These are phyloP conservation scores for Colletotrichum spinosum DNA, from an alignment of 2,329 filamentous ascomycete genomes.

Conservation along the genomic window DNA sequence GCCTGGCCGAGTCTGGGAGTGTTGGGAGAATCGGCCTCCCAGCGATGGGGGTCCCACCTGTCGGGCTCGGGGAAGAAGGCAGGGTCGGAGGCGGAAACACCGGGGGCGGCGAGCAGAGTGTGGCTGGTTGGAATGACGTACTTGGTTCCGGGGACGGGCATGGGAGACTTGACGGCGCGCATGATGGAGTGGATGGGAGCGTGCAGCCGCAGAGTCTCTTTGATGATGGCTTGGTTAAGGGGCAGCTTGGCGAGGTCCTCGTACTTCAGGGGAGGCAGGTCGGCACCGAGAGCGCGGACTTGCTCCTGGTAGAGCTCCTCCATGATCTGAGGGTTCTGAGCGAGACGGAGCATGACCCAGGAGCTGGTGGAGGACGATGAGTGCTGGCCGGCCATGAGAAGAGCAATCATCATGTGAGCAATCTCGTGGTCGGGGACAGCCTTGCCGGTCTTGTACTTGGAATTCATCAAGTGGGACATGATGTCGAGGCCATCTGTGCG, in stretches of 20 bases:
- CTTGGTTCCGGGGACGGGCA: slow-evolving; percentile 84
- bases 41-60: slow-evolving; percentile 91
- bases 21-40: slow-evolving; percentile 75
- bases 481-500: slow-evolving; percentile 75
- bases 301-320: slow-evolving; percentile 90
- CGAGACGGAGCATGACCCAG: slow-evolving; percentile 87
- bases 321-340: slow-evolving; percentile 79
- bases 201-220: slow-evolving; percentile 91
- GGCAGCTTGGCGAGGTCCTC: slow-evolving; percentile 83
- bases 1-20: slow-evolving; percentile 61
- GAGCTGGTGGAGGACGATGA: slow-evolving; percentile 86
- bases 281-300: slow-evolving; percentile 75
- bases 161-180: slow-evolving; percentile 89
- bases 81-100: slow-evolving; percentile 79
- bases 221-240: slow-evolving; percentile 86
- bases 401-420: slow-evolving; percentile 93
- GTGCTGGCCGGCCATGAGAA: slow-evolving; percentile 93
- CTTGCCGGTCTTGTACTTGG: slow-evolving; percentile 84
- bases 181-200: slow-evolving; percentile 96
- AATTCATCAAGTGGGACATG: slow-evolving; percentile 91
- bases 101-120: slow-evolving; percentile 85
- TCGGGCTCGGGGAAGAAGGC: slow-evolving; percentile 85
- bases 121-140: slow-evolving; percentile 86
- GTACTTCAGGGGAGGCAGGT: slow-evolving; percentile 80
- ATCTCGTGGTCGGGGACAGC: slow-evolving; percentile 85